These are phyloP conservation scores for Penicillium longicatenatum DNA, from an alignment of 495 filamentous ascomycete species.

Conservation along the genomic window DNA sequence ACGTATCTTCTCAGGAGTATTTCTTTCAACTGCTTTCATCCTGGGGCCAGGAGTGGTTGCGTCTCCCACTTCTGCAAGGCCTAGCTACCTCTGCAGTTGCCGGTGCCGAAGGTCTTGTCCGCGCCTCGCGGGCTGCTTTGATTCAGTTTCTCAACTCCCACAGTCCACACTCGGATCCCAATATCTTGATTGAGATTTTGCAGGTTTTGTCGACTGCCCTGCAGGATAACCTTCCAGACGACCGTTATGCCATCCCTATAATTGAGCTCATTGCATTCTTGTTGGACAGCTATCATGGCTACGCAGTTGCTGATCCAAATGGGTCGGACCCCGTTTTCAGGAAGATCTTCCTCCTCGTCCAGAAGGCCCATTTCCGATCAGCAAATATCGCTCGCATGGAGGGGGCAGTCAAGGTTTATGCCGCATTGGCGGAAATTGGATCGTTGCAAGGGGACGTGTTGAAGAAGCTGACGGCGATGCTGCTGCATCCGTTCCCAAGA, in stretches of 20 bases:
- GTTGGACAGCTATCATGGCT: slow-evolving; percentile 58
- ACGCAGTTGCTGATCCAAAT: slow-evolving; percentile 19
- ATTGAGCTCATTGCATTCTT: slow-evolving; percentile 77
- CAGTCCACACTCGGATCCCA: slow-evolving; percentile 36
- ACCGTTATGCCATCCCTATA: slow-evolving; percentile 71
- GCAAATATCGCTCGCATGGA: slow-evolving; percentile 75
- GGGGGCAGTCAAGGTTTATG: slow-evolving; percentile 77
- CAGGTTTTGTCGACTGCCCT: slow-evolving; percentile 47
- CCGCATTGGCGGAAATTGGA: slow-evolving; percentile 54
- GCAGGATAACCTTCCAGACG: slow-evolving; percentile 52
- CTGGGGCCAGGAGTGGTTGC: slow-evolving; percentile 40
- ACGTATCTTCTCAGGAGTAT: slow-evolving; percentile 45
- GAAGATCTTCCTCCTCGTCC: slow-evolving; percentile 65
- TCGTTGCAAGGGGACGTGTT: slow-evolving; percentile 46
- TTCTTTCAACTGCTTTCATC: slow-evolving; percentile 46
- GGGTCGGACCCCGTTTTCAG: slow-evolving; percentile 43
- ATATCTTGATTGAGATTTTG: slow-evolving; percentile 37
- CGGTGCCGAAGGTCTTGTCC: slow-evolving; percentile 79
- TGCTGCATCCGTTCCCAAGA: slow-evolving; percentile 66
- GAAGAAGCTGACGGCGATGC: slow-evolving; percentile 58
- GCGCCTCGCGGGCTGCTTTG: slow-evolving; percentile 71
- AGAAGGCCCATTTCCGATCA: slow-evolving; percentile 81
- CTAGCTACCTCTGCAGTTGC: slow-evolving; percentile 78
- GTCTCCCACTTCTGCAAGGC: slow-evolving; percentile 65
- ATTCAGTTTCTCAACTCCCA: slow-evolving; percentile 44